Percentiles rank a stretch among this genome's conserved stretches.
phyloP scores from a whole-genome alignment of 805 yeast species.

The Spathaspora passalidarum region DNA sequence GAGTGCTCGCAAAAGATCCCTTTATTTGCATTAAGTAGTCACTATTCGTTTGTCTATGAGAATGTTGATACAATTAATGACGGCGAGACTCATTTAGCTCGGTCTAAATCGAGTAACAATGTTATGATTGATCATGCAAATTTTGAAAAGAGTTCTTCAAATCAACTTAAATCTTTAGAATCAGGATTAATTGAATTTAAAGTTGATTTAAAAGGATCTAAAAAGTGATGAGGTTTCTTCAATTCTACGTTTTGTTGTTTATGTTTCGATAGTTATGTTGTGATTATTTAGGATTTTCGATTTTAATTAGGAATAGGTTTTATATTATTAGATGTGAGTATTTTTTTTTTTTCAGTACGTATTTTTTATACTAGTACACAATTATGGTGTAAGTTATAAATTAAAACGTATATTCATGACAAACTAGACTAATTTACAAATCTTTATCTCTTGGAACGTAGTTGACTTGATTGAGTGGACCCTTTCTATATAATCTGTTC shows the following conservation, averaged over 20 bases:
- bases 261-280: no score
- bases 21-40: constrained; percentile 12
- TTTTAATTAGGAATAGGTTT: no score
- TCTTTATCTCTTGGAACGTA: constrained; percentile 45
- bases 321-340: no score
- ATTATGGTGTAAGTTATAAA: no score
- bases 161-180: constrained; percentile 20
- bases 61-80: constrained; percentile 8
- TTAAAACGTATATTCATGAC: neutral
- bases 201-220: constrained; percentile 14
- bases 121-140: neutral
- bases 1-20: constrained; percentile 14
- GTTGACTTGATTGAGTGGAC: constrained; percentile 30
- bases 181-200: constrained; percentile 28
- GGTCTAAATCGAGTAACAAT: constrained; percentile 1
- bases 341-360: no score
- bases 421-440: constrained; percentile 20
- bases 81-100: neutral
- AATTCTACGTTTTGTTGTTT: no score
- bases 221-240: constrained; percentile 2
- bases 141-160: neutral
- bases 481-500: constrained; percentile 33
- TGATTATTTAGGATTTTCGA: no score
- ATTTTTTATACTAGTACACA: no score
- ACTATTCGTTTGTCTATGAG: constrained; percentile 20